Evolutionary conservation across 179 eudicot species (phyloP), one percentile per base, ranked within the genome.

Genomic region (Corrigiola litoralis): DNA sequence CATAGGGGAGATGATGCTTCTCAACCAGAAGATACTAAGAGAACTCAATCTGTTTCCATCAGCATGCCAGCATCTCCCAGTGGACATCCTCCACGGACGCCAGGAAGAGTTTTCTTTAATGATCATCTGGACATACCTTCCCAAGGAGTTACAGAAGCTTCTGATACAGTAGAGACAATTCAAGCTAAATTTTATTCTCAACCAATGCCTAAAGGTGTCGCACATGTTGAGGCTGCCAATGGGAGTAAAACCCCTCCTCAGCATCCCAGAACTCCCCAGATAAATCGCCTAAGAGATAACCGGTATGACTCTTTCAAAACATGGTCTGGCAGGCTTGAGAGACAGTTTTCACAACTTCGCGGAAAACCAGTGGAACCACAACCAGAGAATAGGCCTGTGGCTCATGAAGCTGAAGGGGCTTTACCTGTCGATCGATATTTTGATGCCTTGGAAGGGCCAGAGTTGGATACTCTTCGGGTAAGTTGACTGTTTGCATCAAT

Each of bases 371-470:
- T 68, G 36, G 87, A 85, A 64, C 67, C 71, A 28, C 79, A 67
- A 48, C 65, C 70, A 16, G 80, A 69, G 36, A 50, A 34, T 3
- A 62, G 75, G 51, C 31, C 66, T 65, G 21, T 10, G 1, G 51
- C 48, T 53, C 60, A 18, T 49, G 33, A 44, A 23, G 85, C 77
- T 33, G 51, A 75, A 33, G 87, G 82, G 14, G 54, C 48, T 53
- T 25, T 92, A 58, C 86, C 92, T 36, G 95, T 82, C 42, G 85
- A 84, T 29, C 83, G 98, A 17, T 92, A 87, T 76, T 92, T 83
- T 58, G 96, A 80, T 79, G 98, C 98, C 25, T 51, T 92, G 69
- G 84, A 92, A 66, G 98, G 98, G 40, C 98, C 96, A 0, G 98
- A 92, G 68, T 61, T 92, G 49, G 98, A 92, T 16, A 87, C 87